Base-by-base conservation (phyloP, 139 green algal species). In the Tetraselmis striata region DNA sequence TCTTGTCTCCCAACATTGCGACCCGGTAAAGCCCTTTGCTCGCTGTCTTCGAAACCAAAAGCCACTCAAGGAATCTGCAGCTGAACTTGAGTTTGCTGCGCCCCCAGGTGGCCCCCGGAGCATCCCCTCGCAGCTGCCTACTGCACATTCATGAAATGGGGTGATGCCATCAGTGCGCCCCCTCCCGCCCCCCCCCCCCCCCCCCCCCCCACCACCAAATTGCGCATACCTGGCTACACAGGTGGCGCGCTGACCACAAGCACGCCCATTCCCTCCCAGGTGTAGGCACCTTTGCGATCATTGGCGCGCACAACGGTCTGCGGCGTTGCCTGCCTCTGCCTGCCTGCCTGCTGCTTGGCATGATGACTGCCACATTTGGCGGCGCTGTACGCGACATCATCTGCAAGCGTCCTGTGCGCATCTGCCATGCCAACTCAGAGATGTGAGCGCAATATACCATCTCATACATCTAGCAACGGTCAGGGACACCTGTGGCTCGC, bases 331-430 rank as follows among this genome's bases (percentile, higher is more conserved):
- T 84, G 31, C 76, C 76, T 2, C 31, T 77, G 25, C 30, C 67
- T 1, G 76, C 76, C 0, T 29, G 26, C 26, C 26, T 78, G 23
- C 24, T 80, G 29, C 81, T 67, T 75, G 83, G 83, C 1, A 83
- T 87, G 83, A 45, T 84, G 25, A 87, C 83, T n/a, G 74, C 83
- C 5, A 87, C 83, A 23, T 84, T 84, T 58, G 83, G 83, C 28
- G 83, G 83, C 32, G 59, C 82, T 1, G 79, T 84, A 1, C 75
- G 83, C 0, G 83, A 87, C 80, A 29, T 84, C 22, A 30, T 87
- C 1, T 80, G 81, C 30, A 31, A 31, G 25, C 29, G 77, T 30
- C 80, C 80, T 28, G 28, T 76, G 59, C 59, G 83, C 1, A 84
- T 87, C 58, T 80, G 81, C n/a, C 83, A 87, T 75, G 75, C 75